Base-by-base conservation (phyloP, 495 filamentous ascomycete genomes). In the Antarctomyces pellizariae region DNA sequence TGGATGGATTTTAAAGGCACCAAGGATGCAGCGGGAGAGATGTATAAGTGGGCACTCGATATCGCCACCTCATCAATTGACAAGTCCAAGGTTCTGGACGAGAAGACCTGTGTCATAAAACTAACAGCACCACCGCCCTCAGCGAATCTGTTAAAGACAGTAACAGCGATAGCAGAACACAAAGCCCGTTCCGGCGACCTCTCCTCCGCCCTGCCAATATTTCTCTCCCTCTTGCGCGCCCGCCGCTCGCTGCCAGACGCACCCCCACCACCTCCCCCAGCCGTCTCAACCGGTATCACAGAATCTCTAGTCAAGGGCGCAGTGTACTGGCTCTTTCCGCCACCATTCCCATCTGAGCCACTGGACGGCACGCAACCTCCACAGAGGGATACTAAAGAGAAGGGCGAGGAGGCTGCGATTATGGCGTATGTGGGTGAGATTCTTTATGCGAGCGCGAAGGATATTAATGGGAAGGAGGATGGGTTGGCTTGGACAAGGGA, bases 381-480 rank as follows among this genome's bases (percentile, higher is more conserved):
- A 0, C 28, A 55, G 2, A 69, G 73, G 18, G 59, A 62, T 16
- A 30, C 58, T 0, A 49, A 52, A 14, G 67, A 74, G 28, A 48
- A 58, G 16, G 92, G 86, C 56, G 73, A 79, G 26, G 78, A 91
- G 44, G 80, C 79, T 2, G 75, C 62, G 4, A 49, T 92, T 2
- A 75, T 82, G 67, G 60, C 74, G 11, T 79, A 91, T 47, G 80
- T 97, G 31, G 89, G 84, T 29, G 86, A 97, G 53, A 82, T 95
- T 34, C 48, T 97, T 25, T 95, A 73, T 52, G 63, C 79, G 1
- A 37, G 48, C 4, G 34, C 36, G 11, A 12, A 33, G 7, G 24
- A 26, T 23, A 36, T 24, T 16, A 29, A 35, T 13, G 36, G 45
- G 15, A 55, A 57, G 17, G 62, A 72, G 22, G 62, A 68, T 29